Conservation (phyloP, 768 basidiomycete genomes). For the Dacryopinax spathularia region DNA sequence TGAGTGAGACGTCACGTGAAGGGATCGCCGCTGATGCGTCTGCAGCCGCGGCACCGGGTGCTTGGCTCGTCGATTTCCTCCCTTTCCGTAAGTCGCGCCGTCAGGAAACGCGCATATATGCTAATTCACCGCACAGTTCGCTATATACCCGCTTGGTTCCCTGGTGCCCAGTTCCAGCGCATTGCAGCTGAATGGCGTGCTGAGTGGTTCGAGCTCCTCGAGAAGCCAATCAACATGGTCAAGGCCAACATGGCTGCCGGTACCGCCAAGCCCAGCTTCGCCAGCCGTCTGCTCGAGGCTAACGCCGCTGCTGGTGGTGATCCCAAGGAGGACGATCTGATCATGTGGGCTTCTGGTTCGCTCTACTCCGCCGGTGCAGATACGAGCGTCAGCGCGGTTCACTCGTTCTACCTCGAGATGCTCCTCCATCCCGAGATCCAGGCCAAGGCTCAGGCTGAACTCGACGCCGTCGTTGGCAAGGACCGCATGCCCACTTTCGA, state of each 20-base stretch:
- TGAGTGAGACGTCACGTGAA: neutral
- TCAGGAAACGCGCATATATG: neutral
- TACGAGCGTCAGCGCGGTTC: slow-evolving; percentile 15
- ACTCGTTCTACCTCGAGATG: slow-evolving; percentile 1
- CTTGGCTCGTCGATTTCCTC: slow-evolving; percentile 1
- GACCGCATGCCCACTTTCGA: slow-evolving; percentile 1
- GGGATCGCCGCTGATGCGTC: neutral
- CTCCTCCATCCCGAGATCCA: slow-evolving; percentile 2
- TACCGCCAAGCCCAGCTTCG: slow-evolving; percentile 23
- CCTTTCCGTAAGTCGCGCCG: neutral
- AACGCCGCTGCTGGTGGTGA: slow-evolving; percentile 14
- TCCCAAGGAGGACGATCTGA: slow-evolving; percentile 18
- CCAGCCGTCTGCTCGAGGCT: slow-evolving; percentile 22
- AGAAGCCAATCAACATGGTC: slow-evolving; percentile 6
- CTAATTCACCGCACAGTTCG: slow-evolving; percentile 23
- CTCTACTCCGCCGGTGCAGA: slow-evolving; percentile 29
- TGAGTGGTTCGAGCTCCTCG: slow-evolving; percentile 5
- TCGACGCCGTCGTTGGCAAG: neutral
- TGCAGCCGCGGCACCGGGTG: slow-evolving; percentile 13
- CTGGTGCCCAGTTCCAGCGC: neutral
- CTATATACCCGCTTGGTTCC: slow-evolving; percentile 6
- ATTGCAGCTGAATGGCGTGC: slow-evolving; percentile 2
- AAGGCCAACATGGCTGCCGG: slow-evolving; percentile 16
- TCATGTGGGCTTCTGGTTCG: slow-evolving; percentile 21
- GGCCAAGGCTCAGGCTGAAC: neutral